Percentiles rank a stretch among this genome's conserved stretches.
These are phyloP conservation scores for Coffea canephora DNA, from an alignment of 257 asterid genomes.

Conservation along the genomic window DNA sequence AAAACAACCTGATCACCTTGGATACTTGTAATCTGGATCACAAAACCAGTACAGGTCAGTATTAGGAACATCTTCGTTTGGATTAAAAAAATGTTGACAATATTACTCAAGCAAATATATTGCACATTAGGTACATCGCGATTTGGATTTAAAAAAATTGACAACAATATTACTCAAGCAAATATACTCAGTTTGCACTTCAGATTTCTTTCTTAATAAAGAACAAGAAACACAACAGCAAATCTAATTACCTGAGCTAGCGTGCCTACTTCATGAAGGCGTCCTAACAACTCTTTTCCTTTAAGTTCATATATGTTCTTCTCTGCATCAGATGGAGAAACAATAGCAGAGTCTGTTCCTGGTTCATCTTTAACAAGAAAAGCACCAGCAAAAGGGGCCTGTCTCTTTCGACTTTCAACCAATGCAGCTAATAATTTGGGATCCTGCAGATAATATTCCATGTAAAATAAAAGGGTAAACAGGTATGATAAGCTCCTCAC, in stretches of 20 bases:
- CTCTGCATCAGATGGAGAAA: slow-evolving; percentile 64
- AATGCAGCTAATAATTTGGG: slow-evolving; percentile 92
- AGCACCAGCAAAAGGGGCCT: slow-evolving; percentile 98
- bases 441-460: slow-evolving; percentile 53
- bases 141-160: neutral
- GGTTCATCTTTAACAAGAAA: slow-evolving; percentile 88
- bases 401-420: slow-evolving; percentile 83
- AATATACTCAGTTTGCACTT: neutral
- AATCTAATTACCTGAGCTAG: slow-evolving; percentile 77
- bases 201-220: slow-evolving; percentile 7
- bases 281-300: slow-evolving; percentile 78
- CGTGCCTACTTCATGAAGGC: slow-evolving; percentile 95
- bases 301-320: slow-evolving; percentile 67
- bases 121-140: slow-evolving; percentile 11
- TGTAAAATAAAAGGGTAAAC: neutral
- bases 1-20: slow-evolving; percentile 93
- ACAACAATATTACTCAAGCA: neutral
- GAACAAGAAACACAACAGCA: slow-evolving; percentile 20
- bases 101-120: neutral
- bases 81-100: neutral
- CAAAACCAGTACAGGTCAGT: slow-evolving; percentile 37
- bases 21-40: slow-evolving; percentile 77
- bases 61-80: slow-evolving; percentile 14
- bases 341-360: slow-evolving; percentile 48
- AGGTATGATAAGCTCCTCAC: neutral